phyloP scores from a whole-genome alignment of 116 monocot genomes.

The Papilionanthe hybrid region DNA sequence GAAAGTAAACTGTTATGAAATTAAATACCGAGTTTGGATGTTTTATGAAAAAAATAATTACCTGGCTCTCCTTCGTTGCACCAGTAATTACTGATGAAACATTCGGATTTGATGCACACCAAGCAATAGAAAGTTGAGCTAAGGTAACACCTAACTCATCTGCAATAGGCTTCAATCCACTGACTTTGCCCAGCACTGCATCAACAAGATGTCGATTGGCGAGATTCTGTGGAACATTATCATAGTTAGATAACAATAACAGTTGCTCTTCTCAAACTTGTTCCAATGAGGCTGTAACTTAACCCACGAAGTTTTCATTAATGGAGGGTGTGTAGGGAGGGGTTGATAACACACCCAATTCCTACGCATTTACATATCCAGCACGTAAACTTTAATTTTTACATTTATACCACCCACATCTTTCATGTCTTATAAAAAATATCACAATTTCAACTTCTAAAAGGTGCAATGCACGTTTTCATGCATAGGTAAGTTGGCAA shows the following conservation, averaged over 20 bases:
- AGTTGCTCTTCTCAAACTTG: background rate
- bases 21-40: too few relatives aligned
- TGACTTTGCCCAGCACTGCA: conserved; percentile 70
- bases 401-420: too few relatives aligned
- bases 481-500: too few relatives aligned
- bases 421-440: too few relatives aligned
- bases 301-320: too few relatives aligned
- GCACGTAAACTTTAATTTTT: too few relatives aligned
- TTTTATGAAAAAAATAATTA: conserved; percentile 9
- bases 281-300: background rate
- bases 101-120: conserved; percentile 89
- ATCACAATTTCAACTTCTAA: too few relatives aligned
- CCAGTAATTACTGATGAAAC: conserved; percentile 92
- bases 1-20: too few relatives aligned
- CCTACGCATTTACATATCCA: too few relatives aligned
- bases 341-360: background rate
- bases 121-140: conserved; percentile 88
- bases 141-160: conserved; percentile 67
- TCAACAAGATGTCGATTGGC: conserved; percentile 79
- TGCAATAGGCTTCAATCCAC: conserved; percentile 80
- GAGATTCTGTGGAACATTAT: conserved; percentile 58
- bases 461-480: too few relatives aligned
- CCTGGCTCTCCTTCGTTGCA: conserved; percentile 91
- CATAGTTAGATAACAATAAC: background rate
- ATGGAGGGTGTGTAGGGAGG: too few relatives aligned